Conservation (phyloP, 768 basidiomycete genomes). For the Hemileccinum rubropunctum region DNA sequence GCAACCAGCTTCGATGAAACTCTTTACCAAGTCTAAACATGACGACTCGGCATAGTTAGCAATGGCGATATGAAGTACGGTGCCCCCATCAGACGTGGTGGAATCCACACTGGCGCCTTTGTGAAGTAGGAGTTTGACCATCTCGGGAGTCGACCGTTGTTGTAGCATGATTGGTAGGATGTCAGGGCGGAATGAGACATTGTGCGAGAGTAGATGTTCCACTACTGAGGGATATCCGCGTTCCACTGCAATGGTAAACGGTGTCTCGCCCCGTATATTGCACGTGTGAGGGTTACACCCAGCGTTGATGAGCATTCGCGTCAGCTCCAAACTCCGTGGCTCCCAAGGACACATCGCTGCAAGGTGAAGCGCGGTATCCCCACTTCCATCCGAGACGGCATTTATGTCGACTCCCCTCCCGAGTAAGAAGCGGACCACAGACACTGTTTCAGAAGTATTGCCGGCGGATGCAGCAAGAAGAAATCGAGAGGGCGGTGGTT, state of each 20-base stretch:
- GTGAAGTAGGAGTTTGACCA: too few species aligned
- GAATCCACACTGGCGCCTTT: too few species aligned
- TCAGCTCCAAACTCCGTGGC: background rate
- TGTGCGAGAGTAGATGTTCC: too few species aligned
- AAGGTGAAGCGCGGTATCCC: background rate
- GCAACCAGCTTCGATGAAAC: too few species aligned
- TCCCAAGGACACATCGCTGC: background rate
- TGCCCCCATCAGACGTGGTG: too few species aligned
- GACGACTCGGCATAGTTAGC: too few species aligned
- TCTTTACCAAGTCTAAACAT: too few species aligned
- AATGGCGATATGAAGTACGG: too few species aligned
- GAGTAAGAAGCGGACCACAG: constrained; percentile 4
- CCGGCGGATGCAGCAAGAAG: background rate
- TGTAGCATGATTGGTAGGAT: too few species aligned
- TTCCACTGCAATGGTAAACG: background rate
- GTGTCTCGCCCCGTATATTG: background rate
- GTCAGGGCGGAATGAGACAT: too few species aligned
- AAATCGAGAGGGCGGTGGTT: background rate
- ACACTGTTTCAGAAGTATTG: background rate
- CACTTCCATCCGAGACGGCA: background rate
- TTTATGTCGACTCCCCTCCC: background rate
- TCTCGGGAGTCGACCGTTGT: too few species aligned
- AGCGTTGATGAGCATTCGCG: background rate
- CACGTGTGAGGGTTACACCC: background rate
- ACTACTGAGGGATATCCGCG: background rate